Evolutionary conservation across 176 grass and related monocot genomes (phyloP), one percentile per base, ranked within the genome.

Genomic region (Triticum monococcum): DNA sequence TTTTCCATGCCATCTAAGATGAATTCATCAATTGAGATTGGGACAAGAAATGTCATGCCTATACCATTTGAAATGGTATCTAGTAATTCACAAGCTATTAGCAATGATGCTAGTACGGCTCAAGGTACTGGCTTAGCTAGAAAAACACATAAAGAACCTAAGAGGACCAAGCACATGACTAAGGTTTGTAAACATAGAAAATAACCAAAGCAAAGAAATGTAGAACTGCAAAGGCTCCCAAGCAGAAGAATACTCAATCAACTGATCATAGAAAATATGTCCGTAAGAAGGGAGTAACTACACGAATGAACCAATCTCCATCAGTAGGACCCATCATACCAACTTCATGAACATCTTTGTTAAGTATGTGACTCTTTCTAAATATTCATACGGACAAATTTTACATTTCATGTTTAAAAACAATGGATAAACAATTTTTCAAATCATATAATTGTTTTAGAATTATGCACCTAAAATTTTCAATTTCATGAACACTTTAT

Each of bases 211-310:
- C 79, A 37, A 40, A 43, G 41, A 40, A 40, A 9, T 40, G 1
- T 9, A 40, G 8, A 40, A 40, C 38, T 40, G 38, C 38, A 40
- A 92, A 87, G 56, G 77, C 60, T 61, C 70, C 88, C 43, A 85
- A 79, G 46, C 7, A 43, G 18, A 87, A 83, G 71, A 89, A 88
- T 76, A 81, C 84, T 72, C 74, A 85, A 48, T 32, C 90, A 67
- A 25, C 64, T 82, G 81, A 71, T 35, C 41, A 12, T 93, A 95
- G 95, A 84, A 97, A 93, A 38, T 97, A 95, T 92, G 90, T 97
- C 18, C 79, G 82, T 12, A 97, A 87, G 46, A 97, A 95, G 78
- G 84, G 84, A 25, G 64, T 77, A 45, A 63, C 83, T 23, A 23
- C 61, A 59, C 50, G 82, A 70, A 23, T 17, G 3, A 75, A 84